Percentiles rank a stretch among this genome's conserved stretches.
These are phyloP conservation scores for Eutrema yunnanense DNA, from an alignment of 345 rosid species.

Conservation along the genomic window DNA sequence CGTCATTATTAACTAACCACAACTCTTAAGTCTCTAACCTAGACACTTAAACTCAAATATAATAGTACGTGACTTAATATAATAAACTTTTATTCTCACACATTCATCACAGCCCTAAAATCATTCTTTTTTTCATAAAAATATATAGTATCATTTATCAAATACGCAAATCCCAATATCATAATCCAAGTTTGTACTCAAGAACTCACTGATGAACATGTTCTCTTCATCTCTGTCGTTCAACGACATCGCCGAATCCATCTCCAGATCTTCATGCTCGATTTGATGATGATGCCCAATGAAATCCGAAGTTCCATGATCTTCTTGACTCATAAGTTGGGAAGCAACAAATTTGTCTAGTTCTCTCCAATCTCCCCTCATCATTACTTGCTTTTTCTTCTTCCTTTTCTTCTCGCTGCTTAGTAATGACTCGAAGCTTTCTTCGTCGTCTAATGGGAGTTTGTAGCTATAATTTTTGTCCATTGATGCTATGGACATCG, in stretches of 20 bases:
- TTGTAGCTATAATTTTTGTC: slow-evolving; percentile 10
- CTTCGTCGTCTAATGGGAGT: slow-evolving; percentile 19
- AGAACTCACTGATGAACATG: slow-evolving; percentile 40
- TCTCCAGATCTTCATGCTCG: slow-evolving; percentile 8
- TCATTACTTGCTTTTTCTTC: slow-evolving; percentile 24
- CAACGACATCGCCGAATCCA: slow-evolving; percentile 34
- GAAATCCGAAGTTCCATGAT: slow-evolving; percentile 29
- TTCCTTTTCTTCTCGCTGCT: slow-evolving; percentile 12
- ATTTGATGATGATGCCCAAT: slow-evolving; percentile 6
- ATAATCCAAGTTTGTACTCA: slow-evolving; percentile 38
- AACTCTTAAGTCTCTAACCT: neutral
- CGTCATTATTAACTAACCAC: neutral
- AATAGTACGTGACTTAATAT: neutral
- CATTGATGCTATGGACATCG: slow-evolving; percentile 27
- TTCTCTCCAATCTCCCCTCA: slow-evolving; percentile 76
- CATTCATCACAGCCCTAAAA: neutral
- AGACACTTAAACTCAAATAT: neutral
- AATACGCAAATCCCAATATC: slow-evolving; percentile 56
- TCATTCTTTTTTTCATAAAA: neutral
- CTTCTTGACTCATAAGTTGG: slow-evolving; percentile 68
- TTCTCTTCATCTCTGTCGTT: slow-evolving; percentile 37
- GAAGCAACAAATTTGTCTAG: slow-evolving; percentile 93
- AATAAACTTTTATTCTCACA: neutral
- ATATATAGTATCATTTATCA: slow-evolving; percentile 25
- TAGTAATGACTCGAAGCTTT: slow-evolving; percentile 8